phyloP scores from a whole-genome alignment of 2,329 filamentous ascomycete genomes.

The Venturia pyrina region DNA sequence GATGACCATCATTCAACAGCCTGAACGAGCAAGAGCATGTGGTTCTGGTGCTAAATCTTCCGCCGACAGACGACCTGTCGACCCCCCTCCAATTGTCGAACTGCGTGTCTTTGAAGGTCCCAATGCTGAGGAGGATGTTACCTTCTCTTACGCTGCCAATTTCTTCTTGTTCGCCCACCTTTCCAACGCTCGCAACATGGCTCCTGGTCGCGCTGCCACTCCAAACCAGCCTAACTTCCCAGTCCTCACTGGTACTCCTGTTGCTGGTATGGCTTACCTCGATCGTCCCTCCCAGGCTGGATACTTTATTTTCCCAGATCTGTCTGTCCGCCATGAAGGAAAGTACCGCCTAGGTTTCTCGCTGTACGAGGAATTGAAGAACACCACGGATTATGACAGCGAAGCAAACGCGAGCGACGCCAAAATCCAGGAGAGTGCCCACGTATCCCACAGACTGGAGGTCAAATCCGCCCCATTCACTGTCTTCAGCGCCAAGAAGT shows the following conservation, averaged over 20 bases:
- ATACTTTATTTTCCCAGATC: slow-evolving; percentile 96
- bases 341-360: slow-evolving; percentile 87
- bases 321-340: slow-evolving; percentile 92
- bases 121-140: slow-evolving; percentile 47
- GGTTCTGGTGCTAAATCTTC: slow-evolving; percentile 88
- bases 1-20: slow-evolving; percentile 83
- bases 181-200: slow-evolving; percentile 74
- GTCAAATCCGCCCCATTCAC: slow-evolving; percentile 80
- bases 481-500: slow-evolving; percentile 96
- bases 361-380: slow-evolving; percentile 87
- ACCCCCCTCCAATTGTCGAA: slow-evolving; percentile 89
- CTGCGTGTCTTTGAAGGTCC: slow-evolving; percentile 70
- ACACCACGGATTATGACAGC: slow-evolving; percentile 64
- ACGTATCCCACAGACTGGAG: slow-evolving; percentile 77
- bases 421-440: slow-evolving; percentile 29
- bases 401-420: slow-evolving; percentile 31
- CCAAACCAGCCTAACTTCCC: slow-evolving; percentile 59
- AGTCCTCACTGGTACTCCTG: slow-evolving; percentile 86
- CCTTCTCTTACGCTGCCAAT: slow-evolving; percentile 88
- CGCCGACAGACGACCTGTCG: slow-evolving; percentile 82
- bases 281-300: slow-evolving; percentile 71
- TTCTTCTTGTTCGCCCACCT: slow-evolving; percentile 95
- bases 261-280: slow-evolving; percentile 91
- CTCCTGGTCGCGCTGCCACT: slow-evolving; percentile 63
- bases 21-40: slow-evolving; percentile 86